Evolutionary conservation across 371 early-diverging fungal genomes (phyloP).

Genomic region (Entomophthora muscae): DNA sequence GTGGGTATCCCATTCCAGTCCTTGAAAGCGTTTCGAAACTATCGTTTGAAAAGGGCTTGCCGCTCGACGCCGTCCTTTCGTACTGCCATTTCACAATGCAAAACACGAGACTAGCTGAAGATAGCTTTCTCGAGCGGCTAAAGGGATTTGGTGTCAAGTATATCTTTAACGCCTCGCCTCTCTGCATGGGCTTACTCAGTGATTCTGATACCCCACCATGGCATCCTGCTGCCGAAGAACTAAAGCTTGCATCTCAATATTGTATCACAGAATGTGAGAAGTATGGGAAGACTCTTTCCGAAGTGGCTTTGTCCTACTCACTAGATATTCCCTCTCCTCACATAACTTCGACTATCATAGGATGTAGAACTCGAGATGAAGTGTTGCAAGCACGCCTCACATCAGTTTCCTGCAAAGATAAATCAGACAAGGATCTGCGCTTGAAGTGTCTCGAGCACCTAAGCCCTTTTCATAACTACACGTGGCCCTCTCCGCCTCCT

Average conservation of each 20-base stretch:
- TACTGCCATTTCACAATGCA: constrained; percentile 62
- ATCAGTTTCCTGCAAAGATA: no score
- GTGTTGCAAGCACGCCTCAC: constrained; percentile 28
- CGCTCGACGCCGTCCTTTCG: constrained; percentile 46
- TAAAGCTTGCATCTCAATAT: constrained; percentile 29
- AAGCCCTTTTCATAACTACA: no score
- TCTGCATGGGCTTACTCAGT: constrained; percentile 56
- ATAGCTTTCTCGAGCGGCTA: constrained; percentile 27
- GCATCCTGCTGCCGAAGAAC: constrained; percentile 51
- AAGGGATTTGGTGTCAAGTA: constrained; percentile 27
- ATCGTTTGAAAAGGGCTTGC: constrained; percentile 34
- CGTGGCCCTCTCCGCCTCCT: no score
- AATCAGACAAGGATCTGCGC: no score
- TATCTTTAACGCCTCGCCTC: constrained; percentile 52
- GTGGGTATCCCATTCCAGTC: constrained; percentile 53
- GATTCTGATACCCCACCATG: constrained; percentile 38
- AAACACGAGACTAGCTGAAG: constrained; percentile 35
- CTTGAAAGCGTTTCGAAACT: constrained; percentile 41
- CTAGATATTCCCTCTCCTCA: constrained; percentile 20
- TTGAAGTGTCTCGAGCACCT: no score
- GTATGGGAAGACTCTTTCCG: constrained; percentile 25
- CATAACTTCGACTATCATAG: constrained; percentile 40
- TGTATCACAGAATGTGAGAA: constrained; percentile 21
- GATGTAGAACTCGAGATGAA: constrained; percentile 37
- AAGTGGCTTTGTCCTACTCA: constrained; percentile 43